Evolutionary conservation across 2,329 filamentous ascomycete genomes (phyloP), one percentile per base, ranked within the genome.

Genomic region (Cladosporium velox): DNA sequence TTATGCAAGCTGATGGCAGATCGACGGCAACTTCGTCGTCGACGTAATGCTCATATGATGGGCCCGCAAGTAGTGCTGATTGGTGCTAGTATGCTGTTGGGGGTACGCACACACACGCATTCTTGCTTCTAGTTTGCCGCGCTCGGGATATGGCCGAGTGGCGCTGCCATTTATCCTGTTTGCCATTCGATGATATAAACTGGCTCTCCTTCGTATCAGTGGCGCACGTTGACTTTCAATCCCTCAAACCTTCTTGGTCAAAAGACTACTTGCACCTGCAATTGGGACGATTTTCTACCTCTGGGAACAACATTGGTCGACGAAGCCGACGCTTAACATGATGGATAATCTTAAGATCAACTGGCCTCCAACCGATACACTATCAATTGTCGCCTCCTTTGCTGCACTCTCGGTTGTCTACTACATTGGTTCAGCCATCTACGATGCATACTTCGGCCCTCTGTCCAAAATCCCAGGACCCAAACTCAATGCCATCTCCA

Each of bases 401-500:
- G 30, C 60, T 34, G 44, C 15, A 24, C 35, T 70, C 4, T 72
- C 67, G 18, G 6, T 70, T 34, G n/a, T 67, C 61, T 72, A 70
- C 57, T 51, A 58, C 24, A 6, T 69, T 21, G 60, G 47, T 28
- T 51, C 44, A 21, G 64, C 66, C 32, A 68, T 80, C 44, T 80
- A 81, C 71, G 78, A 77, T 64, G 67, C 79, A 21, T 82, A 75
- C 69, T 79, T 83, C 65, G 78, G 81, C 41, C 81, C 82, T 4
- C 74, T 83, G 0, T 70, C 73, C 24, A 77, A 79, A 49, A 79
- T 79, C 32, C 81, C 81, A 1, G 82, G 81, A 0, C 80, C 82
- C 1, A 73, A 74, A 24, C 51, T 71, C 10, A 65, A 69, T 35
- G 68, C 67, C n/a, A 64, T 73, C 51, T 70, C 67, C 51, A 68